Conservation (phyloP, 805 yeast species). For the Lachancea thermotolerans region DNA sequence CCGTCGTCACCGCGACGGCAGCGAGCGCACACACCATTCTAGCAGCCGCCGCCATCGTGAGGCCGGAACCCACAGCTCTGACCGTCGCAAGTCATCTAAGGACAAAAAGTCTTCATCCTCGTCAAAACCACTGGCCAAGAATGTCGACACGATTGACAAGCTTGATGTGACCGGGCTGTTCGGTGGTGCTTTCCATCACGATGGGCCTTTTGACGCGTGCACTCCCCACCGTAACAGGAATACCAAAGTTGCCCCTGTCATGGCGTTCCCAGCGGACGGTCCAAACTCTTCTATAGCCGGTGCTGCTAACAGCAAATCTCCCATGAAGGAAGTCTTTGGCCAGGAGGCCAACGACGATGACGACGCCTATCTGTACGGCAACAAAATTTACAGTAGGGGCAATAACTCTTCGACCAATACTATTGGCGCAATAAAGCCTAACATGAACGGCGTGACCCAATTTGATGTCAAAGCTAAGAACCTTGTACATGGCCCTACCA, state of each 20-base stretch:
- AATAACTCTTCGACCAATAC: constrained; percentile 16
- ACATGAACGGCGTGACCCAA: constrained; percentile 44
- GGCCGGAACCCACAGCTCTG: constrained; percentile 12
- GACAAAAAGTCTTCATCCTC: constrained; percentile 14
- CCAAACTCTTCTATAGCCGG: constrained; percentile 85
- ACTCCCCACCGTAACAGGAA: constrained; percentile 90
- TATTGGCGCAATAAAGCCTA: constrained; percentile 42
- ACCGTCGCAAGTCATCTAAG: constrained; percentile 15
- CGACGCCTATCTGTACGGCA: constrained; percentile 35
- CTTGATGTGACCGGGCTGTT: constrained; percentile 92
- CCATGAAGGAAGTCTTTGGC: constrained; percentile 75
- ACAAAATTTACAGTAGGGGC: constrained; percentile 9
- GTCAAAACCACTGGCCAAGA: constrained; percentile 42
- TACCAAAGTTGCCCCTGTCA: constrained; percentile 75
- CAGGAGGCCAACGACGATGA: constrained; percentile 44
- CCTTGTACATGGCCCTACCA: constrained; percentile 78
- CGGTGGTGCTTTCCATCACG: constrained; percentile 95
- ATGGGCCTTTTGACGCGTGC: constrained; percentile 98
- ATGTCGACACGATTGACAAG: constrained; percentile 90
- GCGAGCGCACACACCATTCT: constrained; percentile 7
- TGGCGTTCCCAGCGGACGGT: constrained; percentile 93
- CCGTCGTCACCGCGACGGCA: constrained; percentile 10
- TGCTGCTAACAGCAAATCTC: constrained; percentile 53
- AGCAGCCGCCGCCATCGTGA: constrained; percentile 13
- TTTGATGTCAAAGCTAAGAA: constrained; percentile 66